Conservation (phyloP, 768 basidiomycete genomes). For the Tulasnella sp. region DNA sequence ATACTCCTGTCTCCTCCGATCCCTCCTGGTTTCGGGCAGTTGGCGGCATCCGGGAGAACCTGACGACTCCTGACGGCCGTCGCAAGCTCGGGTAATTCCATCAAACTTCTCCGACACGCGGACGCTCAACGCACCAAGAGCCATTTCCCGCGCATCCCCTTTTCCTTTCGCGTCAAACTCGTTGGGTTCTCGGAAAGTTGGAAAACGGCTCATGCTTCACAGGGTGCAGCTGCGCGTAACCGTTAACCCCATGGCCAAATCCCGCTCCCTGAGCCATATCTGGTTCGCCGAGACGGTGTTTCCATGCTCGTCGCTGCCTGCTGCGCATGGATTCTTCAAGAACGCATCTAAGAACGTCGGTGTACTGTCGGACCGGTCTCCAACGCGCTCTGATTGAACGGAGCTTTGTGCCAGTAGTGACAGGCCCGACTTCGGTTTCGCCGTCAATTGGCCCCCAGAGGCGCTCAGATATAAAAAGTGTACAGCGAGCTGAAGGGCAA, state of each 20-base stretch:
- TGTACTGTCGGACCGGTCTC: background rate
- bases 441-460: background rate
- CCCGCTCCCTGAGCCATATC: background rate
- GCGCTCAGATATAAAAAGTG: background rate
- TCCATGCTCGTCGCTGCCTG: background rate
- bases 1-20: background rate
- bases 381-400: background rate
- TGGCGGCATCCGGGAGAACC: background rate
- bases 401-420: background rate
- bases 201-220: no score
- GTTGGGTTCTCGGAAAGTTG: background rate
- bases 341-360: background rate
- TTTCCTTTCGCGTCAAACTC: background rate
- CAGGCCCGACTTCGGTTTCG: background rate
- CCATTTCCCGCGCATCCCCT: background rate
- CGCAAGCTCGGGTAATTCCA: background rate
- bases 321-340: background rate
- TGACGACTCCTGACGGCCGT: background rate
- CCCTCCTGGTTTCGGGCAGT: background rate
- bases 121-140: background rate
- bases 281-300: background rate
- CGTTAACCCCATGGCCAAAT: background rate
- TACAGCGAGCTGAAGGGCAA: background rate
- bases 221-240: background rate
- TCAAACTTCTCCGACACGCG: background rate